Evolutionary conservation across 805 yeast genomes (phyloP), one percentile per base, ranked within the genome.

Genomic region (Ogataea dorogensis): DNA sequence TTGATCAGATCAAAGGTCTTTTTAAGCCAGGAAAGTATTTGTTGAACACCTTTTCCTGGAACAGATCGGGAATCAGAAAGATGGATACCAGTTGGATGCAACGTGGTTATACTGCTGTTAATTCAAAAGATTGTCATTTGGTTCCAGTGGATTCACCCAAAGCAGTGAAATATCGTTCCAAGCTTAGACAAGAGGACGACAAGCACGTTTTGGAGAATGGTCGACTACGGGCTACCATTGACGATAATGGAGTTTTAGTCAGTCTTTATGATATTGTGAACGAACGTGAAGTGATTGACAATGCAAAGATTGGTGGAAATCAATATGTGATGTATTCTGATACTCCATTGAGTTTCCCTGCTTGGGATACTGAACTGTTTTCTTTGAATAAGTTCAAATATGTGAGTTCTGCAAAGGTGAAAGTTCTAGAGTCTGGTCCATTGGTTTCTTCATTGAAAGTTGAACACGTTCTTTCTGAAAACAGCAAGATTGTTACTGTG

Each of bases 351-450:
- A 81, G 73, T 38, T 91, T 80, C 79, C 96, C 87, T 28, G 98
- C 98, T 2, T 91, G 98, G 98, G 98, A 91, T 58, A 91, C 98
- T 0, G 98, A 91, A 57, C 70, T 88, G 40, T 93, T 77, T 56
- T 85, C 96, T 0, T 72, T 86, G 39, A 86, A 82, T 50, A 87
- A 82, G 53, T 77, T 73, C 54, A 66, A 65, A 36, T 76, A 78
- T 46, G 58, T 81, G 10, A 61, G 58, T 17, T 62, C 65, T 0
- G 47, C 70, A 0, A 63, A 66, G 12, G 63, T 71, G 5, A 56
- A 63, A 24, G 59, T 70, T 9, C 49, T 65, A 22, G 71, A 70
- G 31, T 59, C 63, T 25, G 80, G 82, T 20, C 78, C 84, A 10
- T 64, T 82, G 30, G 72, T 77, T 38, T 75, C 83, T 2, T 71